Base-by-base conservation (phyloP, 2,329 filamentous ascomycete species). In the Simplicillium aogashimaense region DNA sequence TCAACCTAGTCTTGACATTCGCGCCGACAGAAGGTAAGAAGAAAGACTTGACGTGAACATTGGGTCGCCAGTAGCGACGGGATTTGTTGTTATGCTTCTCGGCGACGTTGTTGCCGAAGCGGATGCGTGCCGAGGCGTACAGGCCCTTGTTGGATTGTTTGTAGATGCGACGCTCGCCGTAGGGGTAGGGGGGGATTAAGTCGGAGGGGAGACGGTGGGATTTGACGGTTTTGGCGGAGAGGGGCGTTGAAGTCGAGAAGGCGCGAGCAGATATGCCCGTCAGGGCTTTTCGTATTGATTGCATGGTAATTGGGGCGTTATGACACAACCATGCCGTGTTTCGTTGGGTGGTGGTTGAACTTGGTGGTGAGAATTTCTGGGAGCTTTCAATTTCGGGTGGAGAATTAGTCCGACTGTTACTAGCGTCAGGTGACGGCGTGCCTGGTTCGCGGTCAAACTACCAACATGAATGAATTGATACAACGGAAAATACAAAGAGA, bases 61-160 rank as follows among this genome's bases (percentile, higher is more conserved):
- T 92, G 45, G 83, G 84, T 38, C 78, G 72, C 86, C 86, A 92
- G 50, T 70, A 65, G 42, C 85, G 76, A 36, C 79, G 75, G 38
- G 79, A 80, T 65, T 87, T 89, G 56, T 80, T 73, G 54, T 81
- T 74, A 51, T 78, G 72, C 50, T 74, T 67, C 35, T 78, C 78
- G 29, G 88, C 78, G 38, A 90, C 78, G 50, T 76, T 83, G 74
- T 90, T 88, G 58, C 86, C 86, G 61, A 83, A 87, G 38, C 79
- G 83, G 56, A 89, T 83, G 53, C 77, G 77, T 47, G 77, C 68
- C 32, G 64, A 64, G 50, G 81, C 86, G 65, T 85, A 87, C 8
- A 88, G 77, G 35, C 83, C 83, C 43, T 66, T 70, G 67, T 88
- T 86, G 50, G 81, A 80, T 63, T 92, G 86, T 65, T 90, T 89